Evolutionary conservation across 768 basidiomycete species (phyloP), one percentile per base, ranked within the genome.

Genomic region (Leucosporidium yakuticum): DNA sequence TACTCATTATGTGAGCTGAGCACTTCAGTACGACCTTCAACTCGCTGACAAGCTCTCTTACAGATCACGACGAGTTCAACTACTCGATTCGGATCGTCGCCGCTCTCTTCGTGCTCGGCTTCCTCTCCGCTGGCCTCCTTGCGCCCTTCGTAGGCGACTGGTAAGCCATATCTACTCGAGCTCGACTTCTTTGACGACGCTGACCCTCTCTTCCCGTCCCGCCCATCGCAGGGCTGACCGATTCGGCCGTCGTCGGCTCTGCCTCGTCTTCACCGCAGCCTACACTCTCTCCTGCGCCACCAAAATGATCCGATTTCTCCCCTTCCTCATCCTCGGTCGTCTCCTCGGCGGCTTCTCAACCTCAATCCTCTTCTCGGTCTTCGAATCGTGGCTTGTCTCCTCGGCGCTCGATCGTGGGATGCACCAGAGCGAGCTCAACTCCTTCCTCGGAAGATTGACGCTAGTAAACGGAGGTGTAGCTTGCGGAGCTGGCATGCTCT

Each of bases 301-400:
- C 76, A 85, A 87, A 63, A 82, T 83, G 54, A 14, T 54, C 53
- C n/a, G 15, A 6, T 21, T 27, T 1, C 65, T 87, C 23, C 84
- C 83, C 1, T 81, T 75, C 64, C 78, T 88, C 31, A 86, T 87
- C 14, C 65, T 88, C 55, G 88, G 86, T 1, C 84, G 89, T 34
- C 75, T 88, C 21, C 80, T 87, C 8, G 88, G 86, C 2, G 88
- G 88, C 1, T 76, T 87, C 50, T 87, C 88, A 2, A 88, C 88
- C 0, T 65, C 66, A 3, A 64, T 65, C 51, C 50, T 63, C 25
- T 54, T 68, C 31, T 87, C 86, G 19, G 85, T 83, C 11, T 89
- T 89, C 71, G 88, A 90, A 73, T 85, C 87, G 29, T 90, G 89
- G 88, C 80, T 90, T 57, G 82, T 89, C 56, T 86, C 87, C 4